These are phyloP conservation scores for Sarcodon sp. DNA, from an alignment of 768 basidiomycete genomes.

Conservation along the genomic window DNA sequence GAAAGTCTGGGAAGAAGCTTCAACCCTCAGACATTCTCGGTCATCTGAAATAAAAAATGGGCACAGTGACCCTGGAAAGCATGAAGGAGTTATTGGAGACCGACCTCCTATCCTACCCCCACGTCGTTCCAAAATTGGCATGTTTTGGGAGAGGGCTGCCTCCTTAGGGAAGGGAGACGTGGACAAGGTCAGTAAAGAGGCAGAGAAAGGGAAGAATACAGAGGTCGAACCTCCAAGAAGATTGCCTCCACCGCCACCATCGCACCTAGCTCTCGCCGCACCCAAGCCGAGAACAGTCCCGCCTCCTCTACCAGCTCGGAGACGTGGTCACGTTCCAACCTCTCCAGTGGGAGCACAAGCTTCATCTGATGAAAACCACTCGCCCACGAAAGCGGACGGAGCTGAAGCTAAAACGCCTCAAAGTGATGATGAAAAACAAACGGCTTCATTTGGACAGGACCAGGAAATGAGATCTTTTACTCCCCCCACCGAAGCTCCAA, in stretches of 20 bases:
- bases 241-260: conserved; percentile 12
- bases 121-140: conserved; percentile 11
- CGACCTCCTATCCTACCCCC: conserved; percentile 5
- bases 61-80: conserved; percentile 8
- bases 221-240: conserved; percentile 6
- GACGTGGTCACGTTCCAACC: not conserved
- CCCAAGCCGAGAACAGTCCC: not conserved
- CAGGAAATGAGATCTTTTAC: too few species aligned
- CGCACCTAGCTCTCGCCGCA: conserved; percentile 3
- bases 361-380: too few species aligned
- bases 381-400: too few species aligned
- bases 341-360: too few species aligned
- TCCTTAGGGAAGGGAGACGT: conserved; percentile 2
- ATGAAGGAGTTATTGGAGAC: conserved; percentile 5
- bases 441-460: too few species aligned
- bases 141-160: conserved; percentile 14
- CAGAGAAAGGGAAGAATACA: conserved; percentile 1
- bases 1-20: conserved; percentile 72
- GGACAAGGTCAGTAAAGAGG: conserved; percentile 5
- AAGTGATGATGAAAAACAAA: too few species aligned
- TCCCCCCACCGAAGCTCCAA: conserved; percentile 41
- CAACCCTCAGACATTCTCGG: not conserved
- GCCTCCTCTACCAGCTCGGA: not conserved
- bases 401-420: too few species aligned
- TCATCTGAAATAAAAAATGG: conserved; percentile 3